Conservation (phyloP, 768 basidiomycete genomes). For the Lentinula raphanica region DNA sequence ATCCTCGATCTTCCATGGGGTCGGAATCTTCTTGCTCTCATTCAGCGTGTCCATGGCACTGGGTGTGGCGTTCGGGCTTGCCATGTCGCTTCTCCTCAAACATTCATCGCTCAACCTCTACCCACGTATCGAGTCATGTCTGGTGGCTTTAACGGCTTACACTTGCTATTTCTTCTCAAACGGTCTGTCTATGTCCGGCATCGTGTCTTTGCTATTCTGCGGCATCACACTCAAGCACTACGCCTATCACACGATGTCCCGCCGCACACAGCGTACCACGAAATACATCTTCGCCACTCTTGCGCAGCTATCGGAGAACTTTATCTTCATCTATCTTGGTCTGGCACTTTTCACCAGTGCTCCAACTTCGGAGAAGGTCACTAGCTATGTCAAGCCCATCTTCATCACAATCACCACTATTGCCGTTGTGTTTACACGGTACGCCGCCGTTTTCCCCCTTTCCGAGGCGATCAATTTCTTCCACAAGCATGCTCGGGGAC, state of each 20-base stretch:
- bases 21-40: conserved; percentile 95
- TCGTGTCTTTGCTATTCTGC: conserved; percentile 96
- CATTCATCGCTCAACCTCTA: conserved; percentile 84
- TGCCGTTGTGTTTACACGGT: conserved; percentile 91
- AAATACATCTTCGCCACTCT: conserved; percentile 95
- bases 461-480: conserved; percentile 94
- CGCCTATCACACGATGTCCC: conserved; percentile 99
- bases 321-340: conserved; percentile 99
- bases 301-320: conserved; percentile 94
- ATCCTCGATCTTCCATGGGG: conserved; percentile 87
- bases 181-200: conserved; percentile 89
- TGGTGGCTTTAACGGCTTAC: conserved; percentile 91
- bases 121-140: conserved; percentile 95
- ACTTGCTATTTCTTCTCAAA: conserved; percentile 99
- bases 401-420: conserved; percentile 92
- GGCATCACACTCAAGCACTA: conserved; percentile 99
- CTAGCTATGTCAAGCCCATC: conserved; percentile 87
- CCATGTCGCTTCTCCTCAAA: conserved; percentile 88
- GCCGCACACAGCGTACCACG: conserved; percentile 85
- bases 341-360: conserved; percentile 91
- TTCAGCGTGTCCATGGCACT: conserved; percentile 94
- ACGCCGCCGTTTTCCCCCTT: conserved; percentile 92
- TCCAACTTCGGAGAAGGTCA: conserved; percentile 71
- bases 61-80: conserved; percentile 87
- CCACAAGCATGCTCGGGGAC: conserved; percentile 76